Conservation (phyloP, 495 filamentous ascomycete species). For the Aspergillus cavernicola region DNA sequence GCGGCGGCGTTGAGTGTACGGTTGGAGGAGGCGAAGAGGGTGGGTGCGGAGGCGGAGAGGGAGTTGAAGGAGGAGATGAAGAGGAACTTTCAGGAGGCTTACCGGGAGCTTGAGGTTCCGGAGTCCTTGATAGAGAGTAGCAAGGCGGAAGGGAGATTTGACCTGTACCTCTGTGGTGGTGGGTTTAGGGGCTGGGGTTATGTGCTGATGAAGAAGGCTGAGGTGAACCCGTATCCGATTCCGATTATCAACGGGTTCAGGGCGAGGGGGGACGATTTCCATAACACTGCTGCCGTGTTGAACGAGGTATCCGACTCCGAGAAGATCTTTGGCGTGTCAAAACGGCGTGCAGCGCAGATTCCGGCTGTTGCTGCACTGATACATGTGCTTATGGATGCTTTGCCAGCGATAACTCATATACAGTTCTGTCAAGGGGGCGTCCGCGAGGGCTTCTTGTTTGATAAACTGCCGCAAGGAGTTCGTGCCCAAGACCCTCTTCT, state of each 20-base stretch:
- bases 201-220: constrained; percentile 65
- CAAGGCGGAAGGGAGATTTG: constrained; percentile 47
- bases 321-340: constrained; percentile 73
- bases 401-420: constrained; percentile 65
- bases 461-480: constrained; percentile 52
- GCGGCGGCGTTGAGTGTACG: constrained; percentile 69
- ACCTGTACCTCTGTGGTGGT: constrained; percentile 76
- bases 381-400: constrained; percentile 59
- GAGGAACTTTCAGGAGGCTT: constrained; percentile 54
- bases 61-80: constrained; percentile 53
- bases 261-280: constrained; percentile 56
- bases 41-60: constrained; percentile 21
- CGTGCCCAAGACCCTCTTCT: constrained; percentile 62
- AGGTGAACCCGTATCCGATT: constrained; percentile 72
- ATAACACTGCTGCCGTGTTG: constrained; percentile 53
- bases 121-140: constrained; percentile 38
- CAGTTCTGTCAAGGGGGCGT: constrained; percentile 82
- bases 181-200: constrained; percentile 88
- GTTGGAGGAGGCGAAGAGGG: constrained; percentile 39
- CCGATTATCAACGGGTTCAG: constrained; percentile 76
- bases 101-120: constrained; percentile 53
- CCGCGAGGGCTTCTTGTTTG: constrained; percentile 73
- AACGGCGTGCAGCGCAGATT: constrained; percentile 71
- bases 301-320: constrained; percentile 32
- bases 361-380: constrained; percentile 77